A percentile compares a stretch with the other conserved stretches of the same genome.
phyloP scores from a whole-genome alignment of 164 flowering plant species.

The Akebia trifoliata region DNA sequence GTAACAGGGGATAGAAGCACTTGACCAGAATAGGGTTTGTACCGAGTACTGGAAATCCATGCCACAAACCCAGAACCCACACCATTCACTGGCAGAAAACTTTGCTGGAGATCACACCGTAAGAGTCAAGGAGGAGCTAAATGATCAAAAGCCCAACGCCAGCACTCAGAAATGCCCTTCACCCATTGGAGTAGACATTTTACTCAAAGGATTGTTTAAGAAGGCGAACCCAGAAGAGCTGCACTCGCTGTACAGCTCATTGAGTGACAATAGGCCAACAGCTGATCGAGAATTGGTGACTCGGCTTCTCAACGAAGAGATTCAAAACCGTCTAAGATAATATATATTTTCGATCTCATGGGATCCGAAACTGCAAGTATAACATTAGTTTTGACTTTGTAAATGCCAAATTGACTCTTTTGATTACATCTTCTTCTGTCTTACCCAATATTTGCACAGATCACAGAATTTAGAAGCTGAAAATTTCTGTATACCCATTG shows the following conservation, averaged over 20 bases:
- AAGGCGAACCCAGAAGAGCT: constrained; percentile 71
- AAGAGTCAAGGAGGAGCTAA: constrained; percentile 16
- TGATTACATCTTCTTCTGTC: not conserved
- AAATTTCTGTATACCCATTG: too few relatives aligned
- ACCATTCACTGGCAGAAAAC: constrained; percentile 18
- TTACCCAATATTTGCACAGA: too few relatives aligned
- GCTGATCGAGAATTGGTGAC: constrained; percentile 22
- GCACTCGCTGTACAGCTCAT: constrained; percentile 30
- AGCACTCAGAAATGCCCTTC: constrained; percentile 4
- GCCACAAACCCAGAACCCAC: constrained; percentile 35
- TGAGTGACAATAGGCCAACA: constrained; percentile 28
- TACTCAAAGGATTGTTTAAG: constrained; percentile 48
- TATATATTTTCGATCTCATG: not conserved
- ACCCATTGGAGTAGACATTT: constrained; percentile 23
- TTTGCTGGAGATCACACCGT: not conserved
- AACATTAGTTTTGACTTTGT: not conserved
- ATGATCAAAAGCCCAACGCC: constrained; percentile 1
- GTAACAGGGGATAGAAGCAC: constrained; percentile 36
- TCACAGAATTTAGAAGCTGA: too few relatives aligned
- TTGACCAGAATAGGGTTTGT: constrained; percentile 57
- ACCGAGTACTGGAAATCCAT: constrained; percentile 71
- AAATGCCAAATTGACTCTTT: constrained; percentile 6
- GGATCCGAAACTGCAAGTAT: not conserved
- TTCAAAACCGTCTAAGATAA: constrained; percentile 37
- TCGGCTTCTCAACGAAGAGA: constrained; percentile 48